Evolutionary conservation across 495 filamentous ascomycete genomes (phyloP).

Genomic region (Stereocaulon alpinum): DNA sequence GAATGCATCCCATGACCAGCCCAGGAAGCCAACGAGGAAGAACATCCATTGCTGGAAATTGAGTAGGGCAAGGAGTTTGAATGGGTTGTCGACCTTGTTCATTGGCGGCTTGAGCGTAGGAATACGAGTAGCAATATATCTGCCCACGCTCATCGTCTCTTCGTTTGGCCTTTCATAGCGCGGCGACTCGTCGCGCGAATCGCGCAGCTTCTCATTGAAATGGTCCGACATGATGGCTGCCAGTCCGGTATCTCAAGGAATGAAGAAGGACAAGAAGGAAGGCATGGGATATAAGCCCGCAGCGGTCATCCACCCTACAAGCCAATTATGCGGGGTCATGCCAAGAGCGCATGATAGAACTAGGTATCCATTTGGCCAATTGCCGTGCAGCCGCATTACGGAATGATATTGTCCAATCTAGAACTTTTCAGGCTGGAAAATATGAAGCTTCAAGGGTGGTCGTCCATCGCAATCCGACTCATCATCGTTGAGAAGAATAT

Average conservation of each 20-base stretch:
- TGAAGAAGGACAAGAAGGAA: not conserved
- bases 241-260: not conserved
- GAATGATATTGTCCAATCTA: not conserved
- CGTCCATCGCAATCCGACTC: too few relatives aligned
- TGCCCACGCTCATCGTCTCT: constrained; percentile 42
- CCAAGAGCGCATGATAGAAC: not conserved
- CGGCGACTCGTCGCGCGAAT: constrained; percentile 10
- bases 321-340: constrained; percentile 2
- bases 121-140: constrained; percentile 62
- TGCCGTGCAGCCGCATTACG: not conserved
- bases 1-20: constrained; percentile 80
- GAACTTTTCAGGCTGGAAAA: not conserved
- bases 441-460: too few relatives aligned
- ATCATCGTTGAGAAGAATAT: too few relatives aligned
- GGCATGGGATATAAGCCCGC: not conserved
- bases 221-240: constrained; percentile 10
- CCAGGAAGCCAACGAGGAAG: constrained; percentile 51
- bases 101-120: constrained; percentile 66
- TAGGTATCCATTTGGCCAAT: not conserved
- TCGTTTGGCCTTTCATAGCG: constrained; percentile 20
- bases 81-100: constrained; percentile 68
- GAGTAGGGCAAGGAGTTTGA: constrained; percentile 57
- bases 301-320: not conserved
- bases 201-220: constrained; percentile 14
- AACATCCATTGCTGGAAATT: constrained; percentile 76